These are phyloP conservation scores for Monilinia polystroma DNA, from an alignment of 2,329 filamentous ascomycete genomes.

Conservation along the genomic window DNA sequence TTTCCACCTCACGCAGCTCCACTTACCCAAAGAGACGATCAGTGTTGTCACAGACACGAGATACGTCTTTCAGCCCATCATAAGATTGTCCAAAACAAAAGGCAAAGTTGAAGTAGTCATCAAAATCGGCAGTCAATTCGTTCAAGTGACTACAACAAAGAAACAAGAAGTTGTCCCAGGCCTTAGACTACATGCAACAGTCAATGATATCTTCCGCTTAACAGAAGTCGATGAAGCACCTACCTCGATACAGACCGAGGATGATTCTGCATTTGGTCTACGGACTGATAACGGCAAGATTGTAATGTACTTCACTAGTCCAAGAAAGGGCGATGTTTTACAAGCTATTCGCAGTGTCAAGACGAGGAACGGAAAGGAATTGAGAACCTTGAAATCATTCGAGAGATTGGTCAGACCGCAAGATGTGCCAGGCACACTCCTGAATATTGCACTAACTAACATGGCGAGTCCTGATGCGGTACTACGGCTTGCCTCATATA, in stretches of 20 bases:
- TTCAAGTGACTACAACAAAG: conserved; percentile 67
- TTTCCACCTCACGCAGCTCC: conserved; percentile 65
- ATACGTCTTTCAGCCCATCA: conserved; percentile 65
- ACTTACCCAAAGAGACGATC: conserved; percentile 68
- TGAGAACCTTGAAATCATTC: conserved; percentile 57
- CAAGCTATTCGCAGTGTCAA: conserved; percentile 63
- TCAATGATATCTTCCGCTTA: conserved; percentile 69
- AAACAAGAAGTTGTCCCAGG: conserved; percentile 67
- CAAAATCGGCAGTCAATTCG: conserved; percentile 67
- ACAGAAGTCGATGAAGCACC: conserved; percentile 67
- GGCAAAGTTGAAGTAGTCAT: conserved; percentile 69
- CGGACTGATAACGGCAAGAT: conserved; percentile 68
- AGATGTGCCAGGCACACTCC: conserved; percentile 66
- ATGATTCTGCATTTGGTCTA: conserved; percentile 66
- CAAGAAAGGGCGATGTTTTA: conserved; percentile 61
- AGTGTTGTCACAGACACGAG: conserved; percentile 65
- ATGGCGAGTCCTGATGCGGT: conserved; percentile 60
- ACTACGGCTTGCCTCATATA: conserved; percentile 64
- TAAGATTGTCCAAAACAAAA: conserved; percentile 64
- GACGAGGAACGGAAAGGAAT: conserved; percentile 63
- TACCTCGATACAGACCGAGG: conserved; percentile 62
- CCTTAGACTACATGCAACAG: conserved; percentile 59
- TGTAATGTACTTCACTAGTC: conserved; percentile 69
- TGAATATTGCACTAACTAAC: conserved; percentile 67
- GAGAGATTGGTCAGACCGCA: conserved; percentile 67